phyloP scores from a whole-genome alignment of 306 rosid species.

The Phaseolus lunatus region DNA sequence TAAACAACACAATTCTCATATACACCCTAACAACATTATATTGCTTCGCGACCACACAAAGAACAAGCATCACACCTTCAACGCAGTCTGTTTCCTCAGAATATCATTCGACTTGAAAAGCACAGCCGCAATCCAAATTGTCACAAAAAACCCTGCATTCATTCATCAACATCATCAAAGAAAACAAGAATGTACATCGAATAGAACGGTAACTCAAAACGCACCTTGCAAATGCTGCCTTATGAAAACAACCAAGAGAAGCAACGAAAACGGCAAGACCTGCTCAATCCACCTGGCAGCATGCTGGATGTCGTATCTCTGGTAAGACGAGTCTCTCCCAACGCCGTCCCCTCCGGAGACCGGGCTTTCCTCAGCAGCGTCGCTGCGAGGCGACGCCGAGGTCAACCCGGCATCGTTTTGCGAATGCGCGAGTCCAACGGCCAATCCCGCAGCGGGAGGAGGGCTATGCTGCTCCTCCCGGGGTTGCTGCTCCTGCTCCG shows the following conservation, averaged over 20 bases:
- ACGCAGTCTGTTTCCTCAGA: slow-evolving; percentile 83
- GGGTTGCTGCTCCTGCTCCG: slow-evolving; percentile 51
- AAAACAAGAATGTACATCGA: neutral
- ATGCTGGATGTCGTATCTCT: slow-evolving; percentile 97
- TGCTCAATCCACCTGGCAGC: slow-evolving; percentile 98
- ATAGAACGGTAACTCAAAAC: neutral
- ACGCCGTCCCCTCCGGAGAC: slow-evolving; percentile 46
- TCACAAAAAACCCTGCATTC: slow-evolving; percentile 67
- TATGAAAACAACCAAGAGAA: slow-evolving; percentile 93
- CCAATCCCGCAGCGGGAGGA: slow-evolving; percentile 48
- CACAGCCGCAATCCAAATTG: slow-evolving; percentile 90
- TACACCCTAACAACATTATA: neutral
- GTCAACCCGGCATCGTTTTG: slow-evolving; percentile 51
- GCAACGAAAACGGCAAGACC: slow-evolving; percentile 90
- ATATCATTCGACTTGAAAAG: slow-evolving; percentile 97
- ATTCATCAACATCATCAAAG: neutral
- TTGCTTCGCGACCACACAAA: neutral
- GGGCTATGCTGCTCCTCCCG: slow-evolving; percentile 53
- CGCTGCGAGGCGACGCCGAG: slow-evolving; percentile 47
- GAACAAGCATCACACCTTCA: slow-evolving; percentile 57
- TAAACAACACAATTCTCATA: neutral
- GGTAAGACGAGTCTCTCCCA: slow-evolving; percentile 94
- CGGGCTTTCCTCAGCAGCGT: slow-evolving; percentile 55
- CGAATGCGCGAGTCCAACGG: slow-evolving; percentile 52
- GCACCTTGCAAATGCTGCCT: slow-evolving; percentile 98